Evolutionary conservation across 768 basidiomycete genomes (phyloP).

Genomic region (Clitopilus hobsonii): DNA sequence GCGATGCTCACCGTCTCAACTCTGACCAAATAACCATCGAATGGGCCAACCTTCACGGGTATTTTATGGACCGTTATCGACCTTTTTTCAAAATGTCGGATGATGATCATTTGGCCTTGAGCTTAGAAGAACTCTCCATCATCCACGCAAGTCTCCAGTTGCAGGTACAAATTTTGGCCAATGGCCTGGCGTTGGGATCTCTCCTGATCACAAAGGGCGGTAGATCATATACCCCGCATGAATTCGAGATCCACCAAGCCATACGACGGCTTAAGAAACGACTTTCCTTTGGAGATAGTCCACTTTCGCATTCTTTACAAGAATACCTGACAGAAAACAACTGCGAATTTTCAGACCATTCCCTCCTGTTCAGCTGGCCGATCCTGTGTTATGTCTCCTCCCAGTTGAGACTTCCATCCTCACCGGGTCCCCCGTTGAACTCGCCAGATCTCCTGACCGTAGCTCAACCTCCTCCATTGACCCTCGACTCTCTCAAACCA

Average conservation of each 20-base stretch:
- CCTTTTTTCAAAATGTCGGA: constrained; percentile 34
- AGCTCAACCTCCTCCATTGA: constrained; percentile 17
- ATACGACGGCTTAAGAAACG: constrained; percentile 47
- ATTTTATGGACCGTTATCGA: constrained; percentile 48
- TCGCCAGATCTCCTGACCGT: constrained; percentile 46
- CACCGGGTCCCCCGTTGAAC: constrained; percentile 11
- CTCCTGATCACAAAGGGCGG: constrained; percentile 45
- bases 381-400: constrained; percentile 59
- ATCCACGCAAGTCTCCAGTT: constrained; percentile 56
- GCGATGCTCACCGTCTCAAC: constrained; percentile 32
- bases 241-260: constrained; percentile 58
- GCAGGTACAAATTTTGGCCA: constrained; percentile 62
- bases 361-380: constrained; percentile 65
- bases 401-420: constrained; percentile 40
- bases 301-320: constrained; percentile 39
- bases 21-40: constrained; percentile 47
- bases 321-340: constrained; percentile 53
- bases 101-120: constrained; percentile 39
- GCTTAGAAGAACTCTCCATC: constrained; percentile 69
- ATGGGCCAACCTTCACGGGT: constrained; percentile 52
- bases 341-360: constrained; percentile 31
- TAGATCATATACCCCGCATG: constrained; percentile 25
- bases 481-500: constrained; percentile 16
- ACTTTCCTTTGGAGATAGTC: constrained; percentile 36
- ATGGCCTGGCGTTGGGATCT: constrained; percentile 63